These are phyloP conservation scores for Cucurbita pepo DNA, from an alignment of 306 rosid species.

Conservation along the genomic window DNA sequence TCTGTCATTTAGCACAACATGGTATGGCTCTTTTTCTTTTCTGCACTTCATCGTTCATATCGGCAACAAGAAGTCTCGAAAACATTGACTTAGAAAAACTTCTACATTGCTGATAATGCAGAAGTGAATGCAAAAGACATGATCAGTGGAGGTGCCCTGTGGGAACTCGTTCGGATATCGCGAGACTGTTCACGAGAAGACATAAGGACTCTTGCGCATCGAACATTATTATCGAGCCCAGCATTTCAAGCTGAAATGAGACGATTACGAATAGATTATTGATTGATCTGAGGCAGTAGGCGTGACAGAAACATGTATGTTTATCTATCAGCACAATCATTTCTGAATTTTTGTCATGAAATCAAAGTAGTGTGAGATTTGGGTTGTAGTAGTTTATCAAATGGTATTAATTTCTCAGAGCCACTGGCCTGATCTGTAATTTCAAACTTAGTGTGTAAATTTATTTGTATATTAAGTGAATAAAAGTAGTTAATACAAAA, in stretches of 20 bases:
- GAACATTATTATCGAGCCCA: slow-evolving; percentile 64
- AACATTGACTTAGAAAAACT: background rate
- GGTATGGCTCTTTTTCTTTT: slow-evolving; percentile 25
- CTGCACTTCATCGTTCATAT: background rate
- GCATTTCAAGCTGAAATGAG: slow-evolving; percentile 76
- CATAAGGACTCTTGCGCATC: slow-evolving; percentile 80
- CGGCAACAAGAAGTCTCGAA: background rate
- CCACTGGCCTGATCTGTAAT: slow-evolving; percentile 13
- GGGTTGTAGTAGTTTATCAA: background rate
- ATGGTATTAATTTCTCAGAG: background rate
- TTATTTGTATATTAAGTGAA: slow-evolving; percentile 44
- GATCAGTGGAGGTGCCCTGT: slow-evolving; percentile 78
- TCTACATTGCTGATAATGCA: slow-evolving; percentile 16
- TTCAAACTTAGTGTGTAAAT: slow-evolving; percentile 31
- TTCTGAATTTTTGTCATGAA: background rate
- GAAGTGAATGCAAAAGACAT: slow-evolving; percentile 88
- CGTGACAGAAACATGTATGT: background rate
- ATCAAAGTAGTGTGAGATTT: background rate
- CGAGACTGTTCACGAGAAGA: slow-evolving; percentile 90
- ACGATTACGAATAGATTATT: slow-evolving; percentile 44
- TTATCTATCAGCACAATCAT: background rate
- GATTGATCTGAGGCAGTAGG: slow-evolving; percentile 13
- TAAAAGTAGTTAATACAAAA: slow-evolving; percentile 6
- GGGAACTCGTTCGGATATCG: slow-evolving; percentile 88
- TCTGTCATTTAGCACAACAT: slow-evolving; percentile 91